A percentile compares a stretch with the other conserved stretches of the same genome.
Evolutionary conservation across 345 rosid genomes (phyloP).

Genomic region (Lepidium aucheri): DNA sequence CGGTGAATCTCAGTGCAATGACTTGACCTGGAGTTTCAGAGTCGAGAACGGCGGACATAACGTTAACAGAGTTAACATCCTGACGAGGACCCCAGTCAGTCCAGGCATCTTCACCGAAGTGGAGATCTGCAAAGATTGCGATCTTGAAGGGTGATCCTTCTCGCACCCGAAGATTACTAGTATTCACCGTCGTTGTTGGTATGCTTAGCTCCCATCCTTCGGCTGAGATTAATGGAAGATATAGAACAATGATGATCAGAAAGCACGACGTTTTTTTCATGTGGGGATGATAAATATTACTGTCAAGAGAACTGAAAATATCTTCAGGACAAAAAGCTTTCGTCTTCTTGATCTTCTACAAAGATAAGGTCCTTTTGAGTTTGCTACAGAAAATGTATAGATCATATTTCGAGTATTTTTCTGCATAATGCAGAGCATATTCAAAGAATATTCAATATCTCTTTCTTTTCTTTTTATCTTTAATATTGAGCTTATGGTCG

Average conservation of each 20-base stretch:
- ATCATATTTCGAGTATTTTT: not conserved
- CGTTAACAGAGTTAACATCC: conserved; percentile 44
- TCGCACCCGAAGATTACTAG: conserved; percentile 21
- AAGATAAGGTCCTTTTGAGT: not conserved
- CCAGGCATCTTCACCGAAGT: conserved; percentile 76
- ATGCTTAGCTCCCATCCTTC: conserved; percentile 15
- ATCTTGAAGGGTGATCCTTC: conserved; percentile 41
- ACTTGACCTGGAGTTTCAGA: conserved; percentile 48
- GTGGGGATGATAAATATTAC: not conserved
- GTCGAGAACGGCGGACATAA: conserved; percentile 62
- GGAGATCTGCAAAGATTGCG: conserved; percentile 71
- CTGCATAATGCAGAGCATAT: not conserved
- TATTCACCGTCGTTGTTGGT: not conserved
- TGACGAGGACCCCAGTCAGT: conserved; percentile 73
- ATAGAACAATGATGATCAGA: conserved; percentile 5
- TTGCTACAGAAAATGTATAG: not conserved
- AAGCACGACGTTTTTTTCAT: not conserved
- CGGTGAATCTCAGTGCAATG: not conserved
- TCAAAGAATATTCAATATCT: conserved; percentile 9
- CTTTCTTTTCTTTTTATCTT: not conserved
- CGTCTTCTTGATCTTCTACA: not conserved
- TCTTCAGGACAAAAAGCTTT: not conserved
- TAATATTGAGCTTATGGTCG: no score
- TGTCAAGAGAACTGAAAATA: not conserved
- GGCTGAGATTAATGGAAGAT: conserved; percentile 17